A percentile compares a stretch with the other conserved stretches of the same genome.
phyloP scores from a whole-genome alignment of 257 asterid species.

The Gentiana straminea region DNA sequence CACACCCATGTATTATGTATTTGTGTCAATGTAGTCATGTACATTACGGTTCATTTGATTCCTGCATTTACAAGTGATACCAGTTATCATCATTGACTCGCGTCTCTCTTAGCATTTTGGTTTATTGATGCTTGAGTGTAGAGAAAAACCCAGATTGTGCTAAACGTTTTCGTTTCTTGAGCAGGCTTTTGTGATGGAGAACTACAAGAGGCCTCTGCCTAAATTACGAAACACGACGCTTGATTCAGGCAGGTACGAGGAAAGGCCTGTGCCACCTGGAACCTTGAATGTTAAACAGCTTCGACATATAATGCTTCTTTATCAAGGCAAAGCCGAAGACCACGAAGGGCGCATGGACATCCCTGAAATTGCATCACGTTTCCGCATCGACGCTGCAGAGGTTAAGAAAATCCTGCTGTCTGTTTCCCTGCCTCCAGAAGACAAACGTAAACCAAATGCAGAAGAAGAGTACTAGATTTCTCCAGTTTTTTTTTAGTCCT shows the following conservation, averaged over 20 bases:
- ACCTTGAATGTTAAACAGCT: conserved; percentile 63
- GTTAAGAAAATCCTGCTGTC: conserved; percentile 57
- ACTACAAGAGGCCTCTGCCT: conserved; percentile 69
- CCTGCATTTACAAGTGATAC: no score
- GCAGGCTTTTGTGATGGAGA: conserved; percentile 74
- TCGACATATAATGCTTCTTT: conserved; percentile 38
- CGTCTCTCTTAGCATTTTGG: no score
- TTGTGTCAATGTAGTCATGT: no score
- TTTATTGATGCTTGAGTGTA: no score
- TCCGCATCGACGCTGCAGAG: conserved; percentile 47
- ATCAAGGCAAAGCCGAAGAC: conserved; percentile 61
- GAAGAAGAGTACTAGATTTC: conserved; percentile 1
- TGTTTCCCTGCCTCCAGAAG: conserved; percentile 59
- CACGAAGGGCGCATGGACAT: conserved; percentile 52
- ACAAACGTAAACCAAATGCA: conserved; percentile 31
- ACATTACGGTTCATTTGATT: no score
- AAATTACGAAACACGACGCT: conserved; percentile 59
- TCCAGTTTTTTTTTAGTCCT: neutral
- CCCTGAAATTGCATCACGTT: conserved; percentile 46
- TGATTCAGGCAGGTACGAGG: conserved; percentile 62
- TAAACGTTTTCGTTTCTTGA: neutral
- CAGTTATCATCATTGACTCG: no score
- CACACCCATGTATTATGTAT: no score
- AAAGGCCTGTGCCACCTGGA: conserved; percentile 67
- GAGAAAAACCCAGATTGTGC: no score